phyloP scores from a whole-genome alignment of 352 stramenopile genomes.

The Globisporangium spinosum region DNA sequence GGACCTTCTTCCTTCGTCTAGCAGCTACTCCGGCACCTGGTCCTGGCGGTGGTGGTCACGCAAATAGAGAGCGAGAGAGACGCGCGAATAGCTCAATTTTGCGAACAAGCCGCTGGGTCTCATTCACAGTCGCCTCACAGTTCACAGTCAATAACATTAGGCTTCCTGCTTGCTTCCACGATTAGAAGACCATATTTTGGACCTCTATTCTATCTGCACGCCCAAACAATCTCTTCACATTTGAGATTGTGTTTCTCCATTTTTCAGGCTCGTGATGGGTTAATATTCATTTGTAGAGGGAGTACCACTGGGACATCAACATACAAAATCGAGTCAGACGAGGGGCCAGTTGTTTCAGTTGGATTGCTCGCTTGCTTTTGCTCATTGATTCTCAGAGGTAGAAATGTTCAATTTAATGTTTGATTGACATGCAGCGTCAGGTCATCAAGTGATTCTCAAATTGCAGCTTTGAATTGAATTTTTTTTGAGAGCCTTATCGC shows the following conservation, averaged over 20 bases:
- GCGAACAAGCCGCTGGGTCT: background rate
- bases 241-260: too few species aligned
- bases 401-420: too few species aligned
- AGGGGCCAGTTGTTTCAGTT: too few species aligned
- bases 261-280: background rate
- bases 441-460: slow-evolving; percentile 2
- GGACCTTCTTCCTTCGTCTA: background rate
- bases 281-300: too few species aligned
- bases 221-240: too few species aligned
- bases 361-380: too few species aligned
- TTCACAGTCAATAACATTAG: too few species aligned
- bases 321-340: too few species aligned
- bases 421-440: background rate
- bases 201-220: too few species aligned
- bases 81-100: background rate
- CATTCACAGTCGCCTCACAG: background rate
- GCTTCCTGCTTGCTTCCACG: slow-evolving; percentile 1
- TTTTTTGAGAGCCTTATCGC: background rate
- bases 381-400: too few species aligned
- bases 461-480: background rate
- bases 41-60: background rate
- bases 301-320: too few species aligned
- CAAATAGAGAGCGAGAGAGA: slow-evolving; percentile 7
- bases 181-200: slow-evolving; percentile 6
- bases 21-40: background rate